A percentile compares a stretch with the other conserved stretches of the same genome.
Conservation (phyloP, 805 yeast species). For the Ogataea pini region DNA sequence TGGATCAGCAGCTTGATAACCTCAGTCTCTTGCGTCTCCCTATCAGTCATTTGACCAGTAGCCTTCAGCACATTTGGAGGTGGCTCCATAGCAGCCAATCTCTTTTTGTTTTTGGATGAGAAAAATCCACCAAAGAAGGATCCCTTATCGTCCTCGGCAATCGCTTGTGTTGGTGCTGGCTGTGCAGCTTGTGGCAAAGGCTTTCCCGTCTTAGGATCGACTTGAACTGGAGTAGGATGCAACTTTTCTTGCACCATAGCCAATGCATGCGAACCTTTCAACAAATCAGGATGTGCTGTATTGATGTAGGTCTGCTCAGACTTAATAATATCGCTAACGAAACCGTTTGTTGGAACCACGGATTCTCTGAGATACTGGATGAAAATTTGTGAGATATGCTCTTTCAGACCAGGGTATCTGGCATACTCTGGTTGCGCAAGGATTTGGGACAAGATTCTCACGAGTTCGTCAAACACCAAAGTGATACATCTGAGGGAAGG, state of each 20-base stretch:
- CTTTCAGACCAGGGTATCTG: slow-evolving; percentile 89
- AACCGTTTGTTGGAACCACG: slow-evolving; percentile 79
- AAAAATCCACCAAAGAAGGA: slow-evolving; percentile 97
- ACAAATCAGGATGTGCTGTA: slow-evolving; percentile 95
- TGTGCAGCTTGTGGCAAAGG: slow-evolving; percentile 52
- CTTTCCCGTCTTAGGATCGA: slow-evolving; percentile 90
- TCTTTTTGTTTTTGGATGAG: slow-evolving; percentile 87
- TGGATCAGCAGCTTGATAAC: slow-evolving; percentile 90
- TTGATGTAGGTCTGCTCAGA: slow-evolving; percentile 94
- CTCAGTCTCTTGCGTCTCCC: slow-evolving; percentile 96
- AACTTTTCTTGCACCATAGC: slow-evolving; percentile 85
- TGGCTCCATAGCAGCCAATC: slow-evolving; percentile 93
- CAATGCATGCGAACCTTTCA: slow-evolving; percentile 95
- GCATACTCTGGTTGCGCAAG: slow-evolving; percentile 77
- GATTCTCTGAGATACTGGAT: slow-evolving; percentile 78
- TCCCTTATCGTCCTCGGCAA: slow-evolving; percentile 52
- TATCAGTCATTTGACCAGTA: slow-evolving; percentile 87
- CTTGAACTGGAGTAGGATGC: slow-evolving; percentile 75
- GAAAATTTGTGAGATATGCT: slow-evolving; percentile 77
- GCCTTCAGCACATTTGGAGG: slow-evolving; percentile 96
- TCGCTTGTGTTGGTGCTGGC: slow-evolving; percentile 28
- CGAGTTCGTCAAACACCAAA: slow-evolving; percentile 91
- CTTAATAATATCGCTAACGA: slow-evolving; percentile 78
- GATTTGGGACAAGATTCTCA: slow-evolving; percentile 83
- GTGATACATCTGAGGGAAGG: slow-evolving; percentile 87